Percentiles rank a stretch among this genome's conserved stretches.
Conservation (phyloP, 306 rosid species). For the Fagus sylvatica region DNA sequence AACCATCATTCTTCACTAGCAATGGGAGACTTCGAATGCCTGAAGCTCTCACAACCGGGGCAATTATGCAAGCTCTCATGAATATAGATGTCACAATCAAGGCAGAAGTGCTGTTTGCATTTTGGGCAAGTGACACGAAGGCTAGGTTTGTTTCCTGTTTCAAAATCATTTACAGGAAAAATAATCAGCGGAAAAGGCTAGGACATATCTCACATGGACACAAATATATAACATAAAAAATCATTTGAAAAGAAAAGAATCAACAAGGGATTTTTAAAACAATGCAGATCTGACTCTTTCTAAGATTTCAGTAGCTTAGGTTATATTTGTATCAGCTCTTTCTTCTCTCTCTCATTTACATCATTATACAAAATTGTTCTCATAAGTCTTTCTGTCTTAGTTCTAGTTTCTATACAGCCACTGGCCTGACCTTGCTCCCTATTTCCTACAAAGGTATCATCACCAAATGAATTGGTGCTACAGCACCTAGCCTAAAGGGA, state of each 20-base stretch:
- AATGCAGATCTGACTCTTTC: background rate
- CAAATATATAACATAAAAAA: constrained; percentile 10
- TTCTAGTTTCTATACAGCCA: background rate
- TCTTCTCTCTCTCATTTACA: background rate
- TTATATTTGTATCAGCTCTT: constrained; percentile 3
- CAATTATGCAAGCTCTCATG: constrained; percentile 96
- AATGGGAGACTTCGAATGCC: constrained; percentile 52
- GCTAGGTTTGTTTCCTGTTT: constrained; percentile 73
- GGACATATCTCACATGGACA: background rate
- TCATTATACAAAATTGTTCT: background rate
- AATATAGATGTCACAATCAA: constrained; percentile 86
- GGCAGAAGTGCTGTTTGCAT: constrained; percentile 87
- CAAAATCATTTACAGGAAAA: constrained; percentile 22
- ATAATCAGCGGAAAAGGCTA: constrained; percentile 1
- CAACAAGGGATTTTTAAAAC: constrained; percentile 1
- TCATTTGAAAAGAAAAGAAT: constrained; percentile 13
- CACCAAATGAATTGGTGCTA: background rate
- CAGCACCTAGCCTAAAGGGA: background rate
- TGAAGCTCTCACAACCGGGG: constrained; percentile 91
- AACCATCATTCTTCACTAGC: constrained; percentile 35
- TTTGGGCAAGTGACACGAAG: constrained; percentile 76
- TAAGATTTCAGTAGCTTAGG: constrained; percentile 11
- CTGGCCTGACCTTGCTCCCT: background rate
- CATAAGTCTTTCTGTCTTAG: background rate
- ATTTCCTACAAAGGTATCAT: background rate